phyloP scores from a whole-genome alignment of 257 asterid genomes.

The Solanum sejunctum region DNA sequence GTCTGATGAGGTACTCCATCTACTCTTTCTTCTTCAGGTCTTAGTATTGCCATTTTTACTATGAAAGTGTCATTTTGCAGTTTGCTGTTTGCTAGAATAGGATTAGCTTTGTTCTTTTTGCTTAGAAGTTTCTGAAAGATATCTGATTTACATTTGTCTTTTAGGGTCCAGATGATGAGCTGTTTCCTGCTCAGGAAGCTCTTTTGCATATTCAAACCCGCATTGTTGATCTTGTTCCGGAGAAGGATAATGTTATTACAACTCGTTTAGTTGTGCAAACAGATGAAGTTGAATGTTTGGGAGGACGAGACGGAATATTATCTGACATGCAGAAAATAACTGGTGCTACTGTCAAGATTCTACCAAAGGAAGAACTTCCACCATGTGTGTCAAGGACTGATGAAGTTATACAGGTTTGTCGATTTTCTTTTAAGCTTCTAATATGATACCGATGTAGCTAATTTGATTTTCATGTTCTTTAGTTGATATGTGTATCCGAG shows the following conservation, averaged over 20 bases:
- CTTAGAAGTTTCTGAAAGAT: background rate
- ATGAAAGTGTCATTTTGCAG: background rate
- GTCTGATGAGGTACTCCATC: conserved; percentile 68
- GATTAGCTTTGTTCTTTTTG: background rate
- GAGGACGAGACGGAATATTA: conserved; percentile 26
- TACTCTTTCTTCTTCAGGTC: background rate
- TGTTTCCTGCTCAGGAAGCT: conserved; percentile 99
- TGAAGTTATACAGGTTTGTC: conserved; percentile 70
- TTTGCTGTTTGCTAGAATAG: background rate
- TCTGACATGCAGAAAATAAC: conserved; percentile 42
- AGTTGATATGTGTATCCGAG: background rate
- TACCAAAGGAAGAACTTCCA: conserved; percentile 59
- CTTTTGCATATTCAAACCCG: conserved; percentile 88
- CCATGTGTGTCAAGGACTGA: conserved; percentile 40
- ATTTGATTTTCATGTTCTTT: background rate
- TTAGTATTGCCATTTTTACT: background rate
- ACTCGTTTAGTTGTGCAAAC: conserved; percentile 71
- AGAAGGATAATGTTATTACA: conserved; percentile 59
- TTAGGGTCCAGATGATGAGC: conserved; percentile 91
- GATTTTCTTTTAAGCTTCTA: background rate
- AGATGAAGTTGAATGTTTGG: conserved; percentile 57
- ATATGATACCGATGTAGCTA: background rate
- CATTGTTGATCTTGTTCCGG: conserved; percentile 68
- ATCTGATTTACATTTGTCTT: conserved; percentile 15
- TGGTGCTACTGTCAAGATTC: conserved; percentile 54